A percentile compares a stretch with the other conserved stretches of the same genome.
Conservation (phyloP, 2,329 filamentous ascomycete species). For the Trichoderma sp. region DNA sequence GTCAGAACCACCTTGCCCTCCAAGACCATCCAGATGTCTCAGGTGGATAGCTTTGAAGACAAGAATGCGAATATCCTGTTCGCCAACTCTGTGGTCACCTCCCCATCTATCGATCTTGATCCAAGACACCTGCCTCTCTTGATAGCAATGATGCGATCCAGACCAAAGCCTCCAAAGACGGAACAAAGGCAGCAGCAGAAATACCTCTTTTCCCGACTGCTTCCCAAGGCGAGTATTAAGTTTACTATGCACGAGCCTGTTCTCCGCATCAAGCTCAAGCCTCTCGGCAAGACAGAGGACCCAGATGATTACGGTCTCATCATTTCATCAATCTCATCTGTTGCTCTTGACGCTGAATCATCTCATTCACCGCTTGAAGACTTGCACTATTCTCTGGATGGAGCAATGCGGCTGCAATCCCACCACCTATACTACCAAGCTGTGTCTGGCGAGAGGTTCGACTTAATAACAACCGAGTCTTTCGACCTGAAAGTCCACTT, state of each 20-base stretch:
- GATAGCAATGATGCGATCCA: constrained; percentile 68
- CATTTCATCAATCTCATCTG: constrained; percentile 90
- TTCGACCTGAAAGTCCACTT: constrained; percentile 84
- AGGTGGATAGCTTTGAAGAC: constrained; percentile 71
- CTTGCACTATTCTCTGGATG: constrained; percentile 80
- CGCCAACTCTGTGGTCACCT: constrained; percentile 93
- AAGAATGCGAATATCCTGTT: constrained; percentile 95
- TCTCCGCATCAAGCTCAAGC: constrained; percentile 80
- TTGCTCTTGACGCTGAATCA: constrained; percentile 90
- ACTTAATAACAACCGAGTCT: constrained; percentile 82
- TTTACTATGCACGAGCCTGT: constrained; percentile 97
- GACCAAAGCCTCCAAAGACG: constrained; percentile 35
- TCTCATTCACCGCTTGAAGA: constrained; percentile 87
- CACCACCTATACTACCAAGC: constrained; percentile 96
- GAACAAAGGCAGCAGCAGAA: constrained; percentile 52
- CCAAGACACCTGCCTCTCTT: constrained; percentile 87
- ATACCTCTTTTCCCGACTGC: constrained; percentile 77
- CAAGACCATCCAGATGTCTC: constrained; percentile 81
- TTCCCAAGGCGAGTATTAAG: constrained; percentile 93
- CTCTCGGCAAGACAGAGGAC: constrained; percentile 62
- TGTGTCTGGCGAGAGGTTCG: constrained; percentile 75
- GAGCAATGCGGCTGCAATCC: constrained; percentile 77
- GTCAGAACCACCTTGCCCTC: constrained; percentile 92
- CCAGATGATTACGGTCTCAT: constrained; percentile 89
- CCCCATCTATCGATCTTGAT: constrained; percentile 88